phyloP scores from a whole-genome alignment of 2,329 filamentous ascomycete species.

The Ascochyta viciae-villosae region DNA sequence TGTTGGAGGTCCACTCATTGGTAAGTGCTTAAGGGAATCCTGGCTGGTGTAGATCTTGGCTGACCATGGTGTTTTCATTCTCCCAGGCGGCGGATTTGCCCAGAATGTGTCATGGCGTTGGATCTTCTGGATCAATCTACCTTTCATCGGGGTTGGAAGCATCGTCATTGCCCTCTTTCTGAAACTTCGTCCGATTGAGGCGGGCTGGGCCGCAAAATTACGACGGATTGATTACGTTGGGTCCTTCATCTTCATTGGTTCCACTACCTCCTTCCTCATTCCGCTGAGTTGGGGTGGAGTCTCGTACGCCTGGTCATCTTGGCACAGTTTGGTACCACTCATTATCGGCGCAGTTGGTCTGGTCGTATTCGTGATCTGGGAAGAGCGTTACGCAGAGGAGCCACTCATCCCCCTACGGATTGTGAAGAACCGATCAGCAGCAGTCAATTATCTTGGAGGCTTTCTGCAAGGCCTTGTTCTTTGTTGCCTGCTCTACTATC shows the following conservation, averaged over 20 bases:
- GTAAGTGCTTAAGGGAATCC: slow-evolving; percentile 51
- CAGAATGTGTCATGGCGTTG: slow-evolving; percentile 62
- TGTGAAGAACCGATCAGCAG: slow-evolving; percentile 56
- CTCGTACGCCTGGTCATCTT: slow-evolving; percentile 69
- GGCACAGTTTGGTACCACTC: slow-evolving; percentile 68
- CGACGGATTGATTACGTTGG: slow-evolving; percentile 69
- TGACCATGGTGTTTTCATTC: no score
- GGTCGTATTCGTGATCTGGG: slow-evolving; percentile 61
- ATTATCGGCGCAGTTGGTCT: slow-evolving; percentile 62
- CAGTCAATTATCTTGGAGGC: slow-evolving; percentile 60
- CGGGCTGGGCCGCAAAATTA: slow-evolving; percentile 58
- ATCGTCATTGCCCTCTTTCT: slow-evolving; percentile 61
- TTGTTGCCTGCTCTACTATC: slow-evolving; percentile 51
- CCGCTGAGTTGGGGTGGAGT: slow-evolving; percentile 71
- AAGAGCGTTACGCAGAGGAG: slow-evolving; percentile 47
- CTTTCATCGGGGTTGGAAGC: slow-evolving; percentile 58
- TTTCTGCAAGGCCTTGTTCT: slow-evolving; percentile 65
- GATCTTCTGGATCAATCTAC: slow-evolving; percentile 71
- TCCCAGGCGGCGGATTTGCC: slow-evolving; percentile 49
- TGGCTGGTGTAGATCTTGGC: slow-evolving; percentile 25
- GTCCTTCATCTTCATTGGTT: slow-evolving; percentile 65
- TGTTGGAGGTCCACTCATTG: slow-evolving; percentile 57
- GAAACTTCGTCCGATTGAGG: slow-evolving; percentile 42
- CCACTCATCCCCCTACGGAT: slow-evolving; percentile 32
- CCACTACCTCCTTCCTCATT: slow-evolving; percentile 66